phyloP scores from a whole-genome alignment of 2,329 filamentous ascomycete genomes.

The Colletotrichum chlorophyti region DNA sequence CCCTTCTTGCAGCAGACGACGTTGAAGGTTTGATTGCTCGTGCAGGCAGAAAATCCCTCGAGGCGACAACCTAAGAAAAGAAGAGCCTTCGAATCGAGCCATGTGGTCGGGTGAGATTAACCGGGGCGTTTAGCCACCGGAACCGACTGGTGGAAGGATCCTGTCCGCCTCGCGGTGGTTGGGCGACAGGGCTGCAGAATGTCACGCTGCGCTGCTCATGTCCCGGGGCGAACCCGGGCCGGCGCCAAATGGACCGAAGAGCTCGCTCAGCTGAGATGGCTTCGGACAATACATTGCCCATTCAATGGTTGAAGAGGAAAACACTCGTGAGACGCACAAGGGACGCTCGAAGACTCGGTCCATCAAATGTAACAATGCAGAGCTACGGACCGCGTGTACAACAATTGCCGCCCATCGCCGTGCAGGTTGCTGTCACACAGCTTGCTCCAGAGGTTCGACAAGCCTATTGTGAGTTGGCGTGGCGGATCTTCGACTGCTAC shows the following conservation, averaged over 20 bases:
- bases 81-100: not conserved
- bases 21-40: not conserved
- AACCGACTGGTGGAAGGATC: constrained; percentile 27
- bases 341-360: no score
- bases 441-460: no score
- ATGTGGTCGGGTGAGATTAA: constrained; percentile 8
- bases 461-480: not conserved
- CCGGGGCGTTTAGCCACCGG: constrained; percentile 17
- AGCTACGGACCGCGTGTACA: not conserved
- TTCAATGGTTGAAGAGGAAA: no score
- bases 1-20: constrained; percentile 22
- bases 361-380: no score
- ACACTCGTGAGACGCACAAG: not conserved
- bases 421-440: no score
- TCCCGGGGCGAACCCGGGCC: not conserved
- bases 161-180: constrained; percentile 12
- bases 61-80: not conserved
- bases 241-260: constrained; percentile 20
- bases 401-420: not conserved
- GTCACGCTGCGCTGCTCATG: constrained; percentile 10
- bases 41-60: not conserved
- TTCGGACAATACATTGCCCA: not conserved
- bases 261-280: constrained; percentile 1
- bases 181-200: constrained; percentile 27
- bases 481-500: not conserved